Base-by-base conservation (phyloP, 2,329 filamentous ascomycete genomes). In the Pseudocercospora pini-densiflorae region DNA sequence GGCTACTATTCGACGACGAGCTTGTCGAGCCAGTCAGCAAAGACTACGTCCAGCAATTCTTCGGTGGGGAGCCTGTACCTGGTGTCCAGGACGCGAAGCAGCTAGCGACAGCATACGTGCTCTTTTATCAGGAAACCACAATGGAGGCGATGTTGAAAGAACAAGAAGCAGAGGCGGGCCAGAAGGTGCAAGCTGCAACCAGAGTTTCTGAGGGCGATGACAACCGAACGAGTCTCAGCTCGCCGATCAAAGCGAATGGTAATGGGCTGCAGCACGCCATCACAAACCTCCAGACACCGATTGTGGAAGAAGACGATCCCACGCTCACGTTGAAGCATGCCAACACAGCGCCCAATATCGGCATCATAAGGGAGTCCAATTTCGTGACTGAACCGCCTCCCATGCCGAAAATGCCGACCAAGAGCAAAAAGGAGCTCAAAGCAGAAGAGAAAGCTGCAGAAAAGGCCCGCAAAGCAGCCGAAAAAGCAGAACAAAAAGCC, bases 21-120 rank as follows among this genome's bases (percentile, higher is more conserved):
- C 93, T 98, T 88, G 95, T 99, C 4, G 95, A 99, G 78, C 95
- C 95, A 0, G 95, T 99, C 5, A 93, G 97, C 79, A 97, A 97
- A 79, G 90, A 92, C 76, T 99, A 96, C 76, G 95, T 99, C 43
- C 88, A 91, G 71, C 97, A 97, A 78, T 99, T 99, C 81, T 99
- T 99, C 74, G 95, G 95, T 16, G 95, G 97, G 77, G 93, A 92
- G 75, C 76, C 77, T 5, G 69, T 76, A 31, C 76, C 76, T 16
- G 75, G 77, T 16, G 63, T 73, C 0, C 76, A 83, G 61, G 81
- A 82, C 57, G 93, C 93, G 2, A 76, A 73, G 62, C 77, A 78
- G 63, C 88, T 96, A 78, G 95, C 95, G 9, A 97, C 94, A 74
- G 95, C 95, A 31, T 99, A 99, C 75, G 94, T 99, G 16, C 83